A percentile compares a stretch with the other conserved stretches of the same genome.
These are phyloP conservation scores for Neurospora sp. DNA, from an alignment of 495 filamentous ascomycete species.

Conservation along the genomic window DNA sequence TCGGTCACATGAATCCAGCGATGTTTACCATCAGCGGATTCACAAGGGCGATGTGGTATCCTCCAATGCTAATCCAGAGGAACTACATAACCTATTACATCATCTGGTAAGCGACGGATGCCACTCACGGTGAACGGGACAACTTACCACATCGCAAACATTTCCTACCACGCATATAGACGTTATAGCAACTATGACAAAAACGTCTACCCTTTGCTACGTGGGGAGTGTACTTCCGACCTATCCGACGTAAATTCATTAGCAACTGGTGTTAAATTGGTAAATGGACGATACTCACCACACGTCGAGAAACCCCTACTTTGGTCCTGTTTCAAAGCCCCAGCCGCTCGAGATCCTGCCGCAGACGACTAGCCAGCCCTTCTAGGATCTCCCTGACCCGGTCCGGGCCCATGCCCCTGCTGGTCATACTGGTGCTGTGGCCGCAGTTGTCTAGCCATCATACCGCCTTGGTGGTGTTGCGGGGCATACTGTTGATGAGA, in stretches of 20 bases:
- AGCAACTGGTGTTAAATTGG: background rate
- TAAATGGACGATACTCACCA: background rate
- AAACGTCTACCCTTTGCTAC: background rate
- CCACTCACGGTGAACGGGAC: background rate
- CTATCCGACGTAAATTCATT: background rate
- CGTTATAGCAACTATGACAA: background rate
- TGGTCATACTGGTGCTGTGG: conserved; percentile 21
- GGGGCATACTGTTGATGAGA: conserved; percentile 2
- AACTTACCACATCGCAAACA: background rate
- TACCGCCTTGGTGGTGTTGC: conserved; percentile 8
- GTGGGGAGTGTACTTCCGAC: background rate
- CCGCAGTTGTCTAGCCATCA: conserved; percentile 24
- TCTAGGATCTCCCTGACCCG: conserved; percentile 2
- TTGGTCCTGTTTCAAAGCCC: background rate
- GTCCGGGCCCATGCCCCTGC: background rate
- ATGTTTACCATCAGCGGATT: no score
- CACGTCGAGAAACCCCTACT: background rate
- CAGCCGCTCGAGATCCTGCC: background rate
- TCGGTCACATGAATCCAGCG: no score
- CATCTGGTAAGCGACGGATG: background rate
- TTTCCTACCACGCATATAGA: background rate
- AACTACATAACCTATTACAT: background rate
- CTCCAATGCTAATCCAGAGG: background rate
- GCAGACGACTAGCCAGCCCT: background rate
- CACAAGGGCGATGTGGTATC: no score